phyloP scores from a whole-genome alignment of 1,284 basidiomycete species.

The Rugosomyces carneus region DNA sequence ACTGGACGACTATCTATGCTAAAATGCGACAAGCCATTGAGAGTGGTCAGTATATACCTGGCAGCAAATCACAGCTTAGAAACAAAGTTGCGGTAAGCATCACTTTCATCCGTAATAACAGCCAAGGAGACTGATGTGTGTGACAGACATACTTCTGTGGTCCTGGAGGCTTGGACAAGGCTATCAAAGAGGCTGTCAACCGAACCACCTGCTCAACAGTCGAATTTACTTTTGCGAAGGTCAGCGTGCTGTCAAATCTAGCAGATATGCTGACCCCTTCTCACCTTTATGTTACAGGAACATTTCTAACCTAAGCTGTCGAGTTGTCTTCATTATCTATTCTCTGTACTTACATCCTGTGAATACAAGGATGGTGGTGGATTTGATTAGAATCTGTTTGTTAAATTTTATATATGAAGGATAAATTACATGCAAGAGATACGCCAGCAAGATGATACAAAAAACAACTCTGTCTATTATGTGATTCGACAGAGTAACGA shows the following conservation, averaged over 20 bases:
- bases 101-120: not conserved
- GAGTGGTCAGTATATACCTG: constrained; percentile 71
- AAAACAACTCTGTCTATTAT: not conserved
- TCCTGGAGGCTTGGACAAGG: constrained; percentile 63
- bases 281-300: constrained; percentile 34
- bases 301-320: constrained; percentile 43
- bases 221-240: constrained; percentile 80
- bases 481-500: constrained; percentile 21
- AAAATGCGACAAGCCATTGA: constrained; percentile 72
- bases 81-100: constrained; percentile 74
- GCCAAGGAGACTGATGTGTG: constrained; percentile 8
- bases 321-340: not conserved
- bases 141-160: constrained; percentile 81
- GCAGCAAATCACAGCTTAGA: constrained; percentile 68
- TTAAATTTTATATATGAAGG: not conserved
- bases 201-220: constrained; percentile 49
- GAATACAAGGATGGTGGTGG: constrained; percentile 2
- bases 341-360: constrained; percentile 6
- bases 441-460: not conserved
- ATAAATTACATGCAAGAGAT: not conserved
- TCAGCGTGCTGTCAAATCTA: constrained; percentile 14
- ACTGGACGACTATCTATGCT: constrained; percentile 76
- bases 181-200: constrained; percentile 64
- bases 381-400: not conserved
- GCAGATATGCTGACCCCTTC: constrained; percentile 8